phyloP scores from a whole-genome alignment of 164 flowering plant species.

The Annona cherimola region DNA sequence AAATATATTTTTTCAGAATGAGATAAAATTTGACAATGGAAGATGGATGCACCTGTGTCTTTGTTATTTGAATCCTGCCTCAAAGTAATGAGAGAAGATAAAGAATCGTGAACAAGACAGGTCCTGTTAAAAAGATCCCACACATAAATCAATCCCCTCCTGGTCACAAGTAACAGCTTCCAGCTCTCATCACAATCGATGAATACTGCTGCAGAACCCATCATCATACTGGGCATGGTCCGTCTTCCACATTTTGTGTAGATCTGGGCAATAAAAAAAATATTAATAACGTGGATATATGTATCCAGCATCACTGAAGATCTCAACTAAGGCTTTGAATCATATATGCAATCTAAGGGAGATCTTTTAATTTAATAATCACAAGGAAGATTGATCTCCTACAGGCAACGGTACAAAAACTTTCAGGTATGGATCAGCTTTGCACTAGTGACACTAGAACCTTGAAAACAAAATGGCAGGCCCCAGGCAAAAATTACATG shows the following conservation, averaged over 20 bases:
- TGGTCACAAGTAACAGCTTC: slow-evolving; percentile 89
- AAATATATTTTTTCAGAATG: no score
- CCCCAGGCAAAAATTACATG: neutral
- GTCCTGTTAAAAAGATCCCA: slow-evolving; percentile 85
- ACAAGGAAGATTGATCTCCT: neutral
- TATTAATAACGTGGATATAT: neutral
- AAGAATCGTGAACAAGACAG: slow-evolving; percentile 79
- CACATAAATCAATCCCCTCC: slow-evolving; percentile 68
- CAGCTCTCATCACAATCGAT: slow-evolving; percentile 92
- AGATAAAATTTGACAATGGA: neutral
- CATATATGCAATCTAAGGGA: neutral
- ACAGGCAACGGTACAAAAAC: neutral
- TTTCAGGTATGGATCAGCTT: neutral
- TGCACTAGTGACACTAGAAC: neutral
- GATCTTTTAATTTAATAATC: no score
- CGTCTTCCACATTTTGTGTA: slow-evolving; percentile 97
- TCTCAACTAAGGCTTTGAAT: neutral
- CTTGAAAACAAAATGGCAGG: neutral
- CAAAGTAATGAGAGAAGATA: slow-evolving; percentile 58
- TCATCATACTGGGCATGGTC: slow-evolving; percentile 94
- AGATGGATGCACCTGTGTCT: slow-evolving; percentile 41
- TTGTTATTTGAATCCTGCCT: slow-evolving; percentile 45
- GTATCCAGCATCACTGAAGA: neutral
- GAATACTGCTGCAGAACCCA: slow-evolving; percentile 90
- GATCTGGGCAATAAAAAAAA: slow-evolving; percentile 35